Percentiles rank a stretch among this genome's conserved stretches.
These are phyloP conservation scores for Aspergillus campestris DNA, from an alignment of 495 filamentous ascomycete species.

Conservation along the genomic window DNA sequence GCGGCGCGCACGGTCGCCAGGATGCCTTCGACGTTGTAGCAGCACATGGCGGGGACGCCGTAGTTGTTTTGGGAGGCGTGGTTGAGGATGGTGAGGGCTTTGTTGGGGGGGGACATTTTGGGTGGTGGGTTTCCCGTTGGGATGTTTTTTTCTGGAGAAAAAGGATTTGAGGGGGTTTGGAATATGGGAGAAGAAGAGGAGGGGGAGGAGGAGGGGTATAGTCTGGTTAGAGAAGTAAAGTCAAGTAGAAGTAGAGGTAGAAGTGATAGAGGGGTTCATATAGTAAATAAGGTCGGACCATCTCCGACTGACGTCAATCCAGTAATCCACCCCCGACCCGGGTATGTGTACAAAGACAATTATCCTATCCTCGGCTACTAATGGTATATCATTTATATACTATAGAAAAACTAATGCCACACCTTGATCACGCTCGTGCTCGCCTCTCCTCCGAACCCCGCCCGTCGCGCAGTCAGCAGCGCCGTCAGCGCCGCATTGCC, in stretches of 20 bases:
- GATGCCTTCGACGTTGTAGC: slow-evolving; percentile 82
- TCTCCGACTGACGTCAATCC: slow-evolving; percentile 10
- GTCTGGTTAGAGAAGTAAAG: neutral
- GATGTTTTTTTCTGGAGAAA: neutral
- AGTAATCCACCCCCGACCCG: too few relatives aligned
- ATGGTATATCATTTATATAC: neutral
- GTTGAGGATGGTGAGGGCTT: slow-evolving; percentile 61
- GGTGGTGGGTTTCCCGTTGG: neutral
- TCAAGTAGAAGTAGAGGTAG: too few relatives aligned
- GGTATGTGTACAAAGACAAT: neutral
- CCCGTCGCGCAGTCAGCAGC: slow-evolving; percentile 26
- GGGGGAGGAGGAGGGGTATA: neutral
- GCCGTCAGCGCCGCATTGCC: slow-evolving; percentile 35
- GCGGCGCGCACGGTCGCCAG: slow-evolving; percentile 72
- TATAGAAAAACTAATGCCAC: slow-evolving; percentile 18
- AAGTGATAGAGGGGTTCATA: too few relatives aligned
- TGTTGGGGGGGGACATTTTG: slow-evolving; percentile 48
- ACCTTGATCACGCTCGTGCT: slow-evolving; percentile 29
- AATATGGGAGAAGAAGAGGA: slow-evolving; percentile 1
- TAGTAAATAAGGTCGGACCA: slow-evolving; percentile 8
- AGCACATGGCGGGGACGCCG: slow-evolving; percentile 68
- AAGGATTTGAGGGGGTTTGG: neutral
- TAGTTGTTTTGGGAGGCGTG: slow-evolving; percentile 57
- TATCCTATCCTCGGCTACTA: neutral
- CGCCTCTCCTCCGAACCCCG: slow-evolving; percentile 22